Conservation (phyloP, 2,329 filamentous ascomycete genomes). For the Verticillium tricorpus region DNA sequence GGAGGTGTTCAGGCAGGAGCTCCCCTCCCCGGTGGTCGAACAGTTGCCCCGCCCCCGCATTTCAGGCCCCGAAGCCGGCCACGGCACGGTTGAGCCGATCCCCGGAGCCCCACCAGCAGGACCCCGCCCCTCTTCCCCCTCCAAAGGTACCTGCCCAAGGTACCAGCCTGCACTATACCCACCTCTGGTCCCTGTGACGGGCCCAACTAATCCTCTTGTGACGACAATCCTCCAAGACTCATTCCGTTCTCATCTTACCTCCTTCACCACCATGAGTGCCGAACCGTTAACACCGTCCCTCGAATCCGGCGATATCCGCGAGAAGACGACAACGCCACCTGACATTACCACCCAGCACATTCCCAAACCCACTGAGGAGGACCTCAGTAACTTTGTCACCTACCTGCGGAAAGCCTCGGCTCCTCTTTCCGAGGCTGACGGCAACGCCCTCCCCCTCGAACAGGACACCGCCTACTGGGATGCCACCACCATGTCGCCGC, state of each 20-base stretch:
- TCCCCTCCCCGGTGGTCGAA: neutral
- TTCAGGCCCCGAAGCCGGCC: neutral
- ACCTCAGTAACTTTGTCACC: slow-evolving; percentile 12
- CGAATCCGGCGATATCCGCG: neutral
- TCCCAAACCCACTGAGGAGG: slow-evolving; percentile 10
- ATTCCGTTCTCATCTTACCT: neutral
- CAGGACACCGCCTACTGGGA: slow-evolving; percentile 52
- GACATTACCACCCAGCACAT: neutral
- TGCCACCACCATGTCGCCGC: slow-evolving; percentile 50
- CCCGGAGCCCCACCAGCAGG: slow-evolving; percentile 14
- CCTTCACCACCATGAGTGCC: neutral
- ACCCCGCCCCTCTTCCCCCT: slow-evolving; percentile 8
- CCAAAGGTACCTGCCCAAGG: neutral
- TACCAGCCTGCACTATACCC: neutral
- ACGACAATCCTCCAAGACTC: neutral
- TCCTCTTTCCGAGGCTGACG: neutral
- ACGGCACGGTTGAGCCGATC: slow-evolving; percentile 14
- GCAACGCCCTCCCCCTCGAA: slow-evolving; percentile 15
- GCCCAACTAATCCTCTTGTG: neutral
- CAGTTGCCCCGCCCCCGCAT: neutral
- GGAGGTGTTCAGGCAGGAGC: no score
- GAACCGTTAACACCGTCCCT: neutral
- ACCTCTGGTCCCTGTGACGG: neutral
- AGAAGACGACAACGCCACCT: neutral
- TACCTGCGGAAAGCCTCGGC: slow-evolving; percentile 11